Conservation (phyloP, 306 rosid species). For the Acacia acuminata region DNA sequence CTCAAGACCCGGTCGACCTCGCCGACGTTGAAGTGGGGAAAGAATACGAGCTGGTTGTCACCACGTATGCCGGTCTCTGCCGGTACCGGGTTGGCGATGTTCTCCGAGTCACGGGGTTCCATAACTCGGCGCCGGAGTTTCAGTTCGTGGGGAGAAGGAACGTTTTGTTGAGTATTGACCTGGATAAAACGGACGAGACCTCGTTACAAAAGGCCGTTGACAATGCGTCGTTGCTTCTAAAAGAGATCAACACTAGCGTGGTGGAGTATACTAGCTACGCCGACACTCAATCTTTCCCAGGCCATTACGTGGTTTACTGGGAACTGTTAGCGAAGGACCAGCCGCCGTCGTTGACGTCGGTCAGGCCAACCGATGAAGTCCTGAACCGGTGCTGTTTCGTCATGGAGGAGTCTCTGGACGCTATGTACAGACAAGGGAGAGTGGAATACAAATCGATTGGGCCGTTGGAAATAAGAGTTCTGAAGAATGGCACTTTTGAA, state of each 20-base stretch:
- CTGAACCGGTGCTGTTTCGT: slow-evolving; percentile 53
- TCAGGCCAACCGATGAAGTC: slow-evolving; percentile 23
- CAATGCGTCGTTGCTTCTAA: slow-evolving; percentile 45
- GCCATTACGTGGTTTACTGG: slow-evolving; percentile 90
- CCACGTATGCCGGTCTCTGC: slow-evolving; percentile 65
- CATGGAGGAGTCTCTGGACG: slow-evolving; percentile 73
- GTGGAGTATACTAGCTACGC: slow-evolving; percentile 85
- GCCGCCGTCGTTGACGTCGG: slow-evolving; percentile 16
- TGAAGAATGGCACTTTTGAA: slow-evolving; percentile 80
- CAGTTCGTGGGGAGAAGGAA: slow-evolving; percentile 71
- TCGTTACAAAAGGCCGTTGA: slow-evolving; percentile 69
- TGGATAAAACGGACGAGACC: slow-evolving; percentile 77
- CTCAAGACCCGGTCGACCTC: slow-evolving; percentile 64
- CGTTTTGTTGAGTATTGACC: slow-evolving; percentile 70
- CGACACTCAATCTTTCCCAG: slow-evolving; percentile 62
- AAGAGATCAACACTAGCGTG: slow-evolving; percentile 59
- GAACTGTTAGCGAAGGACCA: slow-evolving; percentile 62
- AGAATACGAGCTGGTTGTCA: slow-evolving; percentile 64
- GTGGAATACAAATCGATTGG: slow-evolving; percentile 75
- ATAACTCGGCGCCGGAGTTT: slow-evolving; percentile 78
- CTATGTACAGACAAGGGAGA: slow-evolving; percentile 76
- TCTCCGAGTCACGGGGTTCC: slow-evolving; percentile 69
- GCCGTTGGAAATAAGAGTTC: slow-evolving; percentile 75
- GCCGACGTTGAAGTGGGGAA: slow-evolving; percentile 65
- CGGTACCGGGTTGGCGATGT: slow-evolving; percentile 88